phyloP scores from a whole-genome alignment of 139 green algal genomes.

The Chlamydomonas schloesseri region DNA sequence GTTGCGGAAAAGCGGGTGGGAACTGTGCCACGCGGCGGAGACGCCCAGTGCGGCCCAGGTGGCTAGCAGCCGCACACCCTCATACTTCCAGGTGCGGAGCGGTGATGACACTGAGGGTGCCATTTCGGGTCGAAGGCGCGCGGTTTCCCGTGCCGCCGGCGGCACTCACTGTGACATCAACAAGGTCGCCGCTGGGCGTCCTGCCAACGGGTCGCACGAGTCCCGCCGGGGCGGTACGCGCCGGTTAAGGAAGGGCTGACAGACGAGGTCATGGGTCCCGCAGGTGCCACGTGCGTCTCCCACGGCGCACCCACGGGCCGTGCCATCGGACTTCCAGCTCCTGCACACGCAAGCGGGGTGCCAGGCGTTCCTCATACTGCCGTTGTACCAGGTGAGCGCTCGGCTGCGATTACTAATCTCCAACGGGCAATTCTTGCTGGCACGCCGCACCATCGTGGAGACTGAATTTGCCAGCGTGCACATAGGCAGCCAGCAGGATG shows the following conservation, averaged over 20 bases:
- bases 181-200: no score
- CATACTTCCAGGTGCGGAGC: conserved; percentile 8
- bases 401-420: no score
- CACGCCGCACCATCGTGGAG: no score
- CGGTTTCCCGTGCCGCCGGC: neutral
- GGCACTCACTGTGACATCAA: no score
- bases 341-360: conserved; percentile 36
- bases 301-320: neutral
- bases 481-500: no score
- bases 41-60: conserved; percentile 31
- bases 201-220: no score
- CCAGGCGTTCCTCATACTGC: conserved; percentile 20
- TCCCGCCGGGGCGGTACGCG: no score
- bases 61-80: neutral
- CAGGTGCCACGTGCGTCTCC: neutral
- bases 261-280: neutral
- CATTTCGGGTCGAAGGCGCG: no score
- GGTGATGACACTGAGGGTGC: no score
- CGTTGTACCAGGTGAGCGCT: conserved; percentile 25
- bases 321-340: conserved; percentile 28
- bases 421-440: no score
- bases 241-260: no score
- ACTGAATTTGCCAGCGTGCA: no score
- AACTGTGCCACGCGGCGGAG: conserved; percentile 37
- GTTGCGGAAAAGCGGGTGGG: conserved; percentile 27